Evolutionary conservation across 208 protist species (phyloP).

Genomic region (Porcisia hertigi): DNA sequence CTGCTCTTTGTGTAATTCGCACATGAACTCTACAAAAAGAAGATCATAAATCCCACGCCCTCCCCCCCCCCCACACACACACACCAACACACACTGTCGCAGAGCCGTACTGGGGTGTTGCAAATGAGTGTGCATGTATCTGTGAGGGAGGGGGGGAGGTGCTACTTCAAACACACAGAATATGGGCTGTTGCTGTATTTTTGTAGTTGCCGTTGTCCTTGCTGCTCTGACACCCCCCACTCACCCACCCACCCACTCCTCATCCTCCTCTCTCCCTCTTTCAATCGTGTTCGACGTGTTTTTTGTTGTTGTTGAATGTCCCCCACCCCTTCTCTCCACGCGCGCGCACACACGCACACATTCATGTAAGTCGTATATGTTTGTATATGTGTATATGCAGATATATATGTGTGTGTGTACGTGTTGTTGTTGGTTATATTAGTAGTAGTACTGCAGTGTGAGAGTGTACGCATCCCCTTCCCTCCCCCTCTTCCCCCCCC

Average conservation of each 20-base stretch:
- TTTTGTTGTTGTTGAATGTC: not conserved
- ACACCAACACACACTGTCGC: not conserved
- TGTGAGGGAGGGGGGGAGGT: too few relatives aligned
- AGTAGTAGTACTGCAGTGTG: not conserved
- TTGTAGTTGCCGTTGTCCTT: not conserved
- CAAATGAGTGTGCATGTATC: not conserved
- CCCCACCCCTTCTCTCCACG: not conserved
- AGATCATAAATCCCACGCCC: too few relatives aligned
- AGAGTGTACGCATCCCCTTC: not conserved
- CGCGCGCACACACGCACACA: not conserved
- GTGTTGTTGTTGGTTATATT: not conserved
- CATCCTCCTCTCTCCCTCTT: not conserved
- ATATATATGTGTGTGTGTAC: slow-evolving; percentile 7
- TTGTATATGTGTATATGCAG: not conserved
- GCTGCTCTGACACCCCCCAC: not conserved
- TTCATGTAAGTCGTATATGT: not conserved
- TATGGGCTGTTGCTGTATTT: not conserved
- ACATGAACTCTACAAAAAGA: too few relatives aligned
- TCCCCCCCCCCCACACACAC: not conserved
- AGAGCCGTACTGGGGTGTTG: too few relatives aligned
- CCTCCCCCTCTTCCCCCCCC: not conserved
- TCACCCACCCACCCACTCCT: too few relatives aligned
- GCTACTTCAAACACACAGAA: too few relatives aligned
- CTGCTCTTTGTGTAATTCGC: too few relatives aligned
- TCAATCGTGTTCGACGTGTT: not conserved